Conservation (phyloP, 768 basidiomycete genomes). For the Lanmaoa pseudosensibilis region DNA sequence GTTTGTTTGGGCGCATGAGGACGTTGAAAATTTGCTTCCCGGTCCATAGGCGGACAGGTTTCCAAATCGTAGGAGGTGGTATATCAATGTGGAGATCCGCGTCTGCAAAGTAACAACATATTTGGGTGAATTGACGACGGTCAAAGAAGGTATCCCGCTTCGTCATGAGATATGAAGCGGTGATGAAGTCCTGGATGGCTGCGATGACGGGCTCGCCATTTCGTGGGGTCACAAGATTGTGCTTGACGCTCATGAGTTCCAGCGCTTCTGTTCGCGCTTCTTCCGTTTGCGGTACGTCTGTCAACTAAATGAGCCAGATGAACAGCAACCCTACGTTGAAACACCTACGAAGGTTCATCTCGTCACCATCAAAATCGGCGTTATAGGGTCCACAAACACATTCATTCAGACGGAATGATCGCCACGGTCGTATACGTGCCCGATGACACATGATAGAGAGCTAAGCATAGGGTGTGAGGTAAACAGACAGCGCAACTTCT, state of each 20-base stretch:
- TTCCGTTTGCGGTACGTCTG: constrained; percentile 98
- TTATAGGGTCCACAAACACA: constrained; percentile 99
- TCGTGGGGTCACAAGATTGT: constrained; percentile 95
- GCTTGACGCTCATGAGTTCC: constrained; percentile 95
- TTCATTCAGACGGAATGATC: constrained; percentile 95
- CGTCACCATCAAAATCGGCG: constrained; percentile 99
- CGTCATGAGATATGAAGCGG: constrained; percentile 94
- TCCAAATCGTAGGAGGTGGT: constrained; percentile 92
- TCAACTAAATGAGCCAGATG: background rate
- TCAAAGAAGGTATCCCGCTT: constrained; percentile 92
- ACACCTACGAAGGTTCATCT: constrained; percentile 95
- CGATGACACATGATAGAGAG: constrained; percentile 99
- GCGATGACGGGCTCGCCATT: constrained; percentile 99
- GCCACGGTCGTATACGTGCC: constrained; percentile 95
- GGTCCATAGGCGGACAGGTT: constrained; percentile 92
- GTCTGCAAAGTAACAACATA: constrained; percentile 92
- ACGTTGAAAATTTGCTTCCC: constrained; percentile 99
- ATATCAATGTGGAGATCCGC: constrained; percentile 92
- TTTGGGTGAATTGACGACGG: constrained; percentile 92
- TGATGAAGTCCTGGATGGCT: constrained; percentile 99
- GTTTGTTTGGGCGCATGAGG: constrained; percentile 90
- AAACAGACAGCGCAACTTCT: background rate
- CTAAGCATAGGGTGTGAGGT: constrained; percentile 37
- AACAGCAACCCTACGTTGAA: background rate
- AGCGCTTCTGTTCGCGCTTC: constrained; percentile 97